Conservation (phyloP, 2,329 filamentous ascomycete species). For the Colletotrichum lentis region DNA sequence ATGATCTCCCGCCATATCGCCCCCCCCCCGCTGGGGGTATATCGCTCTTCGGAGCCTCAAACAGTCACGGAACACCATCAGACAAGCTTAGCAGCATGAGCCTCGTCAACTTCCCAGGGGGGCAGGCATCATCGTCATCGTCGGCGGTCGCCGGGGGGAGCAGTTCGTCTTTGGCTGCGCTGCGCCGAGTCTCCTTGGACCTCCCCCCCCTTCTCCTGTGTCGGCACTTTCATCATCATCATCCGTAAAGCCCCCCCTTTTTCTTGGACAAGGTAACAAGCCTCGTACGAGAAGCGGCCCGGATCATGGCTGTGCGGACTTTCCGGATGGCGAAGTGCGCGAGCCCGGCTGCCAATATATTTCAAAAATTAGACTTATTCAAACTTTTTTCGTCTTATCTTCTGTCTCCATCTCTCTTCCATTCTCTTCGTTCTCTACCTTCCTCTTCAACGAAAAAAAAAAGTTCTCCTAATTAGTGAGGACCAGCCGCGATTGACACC, state of each 20-base stretch:
- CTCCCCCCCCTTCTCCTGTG: background rate
- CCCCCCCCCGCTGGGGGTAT: too few relatives aligned
- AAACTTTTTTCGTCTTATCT: background rate
- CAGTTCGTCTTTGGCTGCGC: slow-evolving; percentile 16
- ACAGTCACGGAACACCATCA: slow-evolving; percentile 36
- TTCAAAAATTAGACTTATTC: slow-evolving; percentile 34
- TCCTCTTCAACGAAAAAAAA: background rate
- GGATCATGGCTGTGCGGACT: slow-evolving; percentile 19
- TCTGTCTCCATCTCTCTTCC: slow-evolving; percentile 14
- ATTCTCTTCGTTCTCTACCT: background rate
- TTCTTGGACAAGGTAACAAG: background rate
- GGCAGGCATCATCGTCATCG: too few relatives aligned
- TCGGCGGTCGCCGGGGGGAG: background rate
- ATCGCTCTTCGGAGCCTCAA: slow-evolving; percentile 35
- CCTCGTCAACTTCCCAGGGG: slow-evolving; percentile 5
- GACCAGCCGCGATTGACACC: slow-evolving; percentile 21
- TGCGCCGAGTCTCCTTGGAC: background rate
- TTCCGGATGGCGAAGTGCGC: slow-evolving; percentile 15
- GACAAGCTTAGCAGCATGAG: slow-evolving; percentile 32
- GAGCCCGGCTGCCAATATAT: slow-evolving; percentile 25
- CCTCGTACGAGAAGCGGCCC: slow-evolving; percentile 10
- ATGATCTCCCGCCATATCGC: slow-evolving; percentile 34
- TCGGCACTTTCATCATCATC: slow-evolving; percentile 25
- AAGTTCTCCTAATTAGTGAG: slow-evolving; percentile 31
- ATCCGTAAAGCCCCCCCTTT: background rate